Conservation (phyloP, 2,329 filamentous ascomycete genomes). For the Ophiostoma ips region DNA sequence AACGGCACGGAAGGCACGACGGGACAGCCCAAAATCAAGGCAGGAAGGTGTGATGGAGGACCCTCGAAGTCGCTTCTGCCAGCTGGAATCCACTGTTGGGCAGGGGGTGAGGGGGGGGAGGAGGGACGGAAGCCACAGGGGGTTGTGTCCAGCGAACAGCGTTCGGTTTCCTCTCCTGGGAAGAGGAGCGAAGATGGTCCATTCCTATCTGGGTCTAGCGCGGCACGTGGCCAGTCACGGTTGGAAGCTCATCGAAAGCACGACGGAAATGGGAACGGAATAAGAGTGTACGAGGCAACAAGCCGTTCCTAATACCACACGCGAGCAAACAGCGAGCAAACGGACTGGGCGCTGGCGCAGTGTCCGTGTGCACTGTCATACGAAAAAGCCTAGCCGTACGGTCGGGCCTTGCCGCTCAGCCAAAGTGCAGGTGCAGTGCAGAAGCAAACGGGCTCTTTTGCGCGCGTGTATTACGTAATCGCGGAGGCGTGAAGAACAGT, state of each 20-base stretch:
- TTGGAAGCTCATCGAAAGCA: conserved; percentile 4
- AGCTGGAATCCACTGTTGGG: neutral
- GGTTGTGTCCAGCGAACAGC: too few relatives aligned
- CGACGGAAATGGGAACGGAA: neutral
- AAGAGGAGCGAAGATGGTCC: neutral
- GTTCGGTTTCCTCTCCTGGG: neutral
- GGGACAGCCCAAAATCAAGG: neutral
- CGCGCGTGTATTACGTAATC: neutral
- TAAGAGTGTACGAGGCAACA: neutral
- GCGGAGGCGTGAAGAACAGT: conserved; percentile 5
- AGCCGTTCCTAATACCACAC: too few relatives aligned
- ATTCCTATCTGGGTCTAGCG: neutral
- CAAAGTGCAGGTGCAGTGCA: too few relatives aligned
- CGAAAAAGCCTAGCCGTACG: too few relatives aligned
- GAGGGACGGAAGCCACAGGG: neutral
- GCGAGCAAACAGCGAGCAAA: too few relatives aligned
- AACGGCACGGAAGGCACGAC: neutral
- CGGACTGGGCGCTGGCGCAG: too few relatives aligned
- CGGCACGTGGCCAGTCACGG: conserved; percentile 16
- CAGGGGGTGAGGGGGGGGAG: neutral
- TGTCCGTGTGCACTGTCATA: too few relatives aligned
- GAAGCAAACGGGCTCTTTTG: too few relatives aligned
- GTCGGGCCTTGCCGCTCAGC: too few relatives aligned
- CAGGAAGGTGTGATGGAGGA: neutral
- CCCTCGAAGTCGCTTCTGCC: neutral